Evolutionary conservation across 768 basidiomycete species (phyloP), one percentile per base, ranked within the genome.

Genomic region (Boletus huronensis): DNA sequence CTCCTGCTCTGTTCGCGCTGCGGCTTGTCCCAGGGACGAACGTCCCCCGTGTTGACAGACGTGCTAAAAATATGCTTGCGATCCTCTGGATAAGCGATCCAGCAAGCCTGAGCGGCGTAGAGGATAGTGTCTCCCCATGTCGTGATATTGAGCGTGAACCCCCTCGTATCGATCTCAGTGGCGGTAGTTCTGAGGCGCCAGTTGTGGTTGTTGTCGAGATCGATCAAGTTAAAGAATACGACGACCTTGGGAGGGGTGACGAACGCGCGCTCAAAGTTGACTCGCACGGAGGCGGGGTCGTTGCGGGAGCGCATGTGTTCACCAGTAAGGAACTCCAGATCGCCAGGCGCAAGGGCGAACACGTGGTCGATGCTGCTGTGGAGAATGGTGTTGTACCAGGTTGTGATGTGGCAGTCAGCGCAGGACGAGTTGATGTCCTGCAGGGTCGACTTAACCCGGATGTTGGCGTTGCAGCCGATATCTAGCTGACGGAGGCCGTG

Each of bases 1-100:
- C 45, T 31, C 23, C 43, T 63, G 32, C 36, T 42, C 4, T 55
- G 32, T 8, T 50, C n/a, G 25, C 10, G 43, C 42, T 48, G 59
- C 3, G 59, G 56, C n/a, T 50, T 21, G 21, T 39, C 19, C 28
- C 16, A 16, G 6, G 36, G 23, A n/a, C 55, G 52, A 10, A 44
- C 1, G 10, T 39, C 56, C 48, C 36, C 6, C 23, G 63, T 64
- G 11, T 45, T 43, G 50, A 64, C 17, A 3, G 62, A 53, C 2
- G 49, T 54, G 34, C 55, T 54, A 23, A 54, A 64, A n/a, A 61
- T 62, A 19, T 57, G 52, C n/a, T 50, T 28, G 28, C 63, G 59
- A 28, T 64, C 63, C 17, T 55, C 53, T 23, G 63, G 63, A 40
- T 61, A 58, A 11, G 63, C 63, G n/a, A 64, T 50, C 63, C 63